phyloP scores from a whole-genome alignment of 345 rosid species.

The Anastatica hierochuntica region DNA sequence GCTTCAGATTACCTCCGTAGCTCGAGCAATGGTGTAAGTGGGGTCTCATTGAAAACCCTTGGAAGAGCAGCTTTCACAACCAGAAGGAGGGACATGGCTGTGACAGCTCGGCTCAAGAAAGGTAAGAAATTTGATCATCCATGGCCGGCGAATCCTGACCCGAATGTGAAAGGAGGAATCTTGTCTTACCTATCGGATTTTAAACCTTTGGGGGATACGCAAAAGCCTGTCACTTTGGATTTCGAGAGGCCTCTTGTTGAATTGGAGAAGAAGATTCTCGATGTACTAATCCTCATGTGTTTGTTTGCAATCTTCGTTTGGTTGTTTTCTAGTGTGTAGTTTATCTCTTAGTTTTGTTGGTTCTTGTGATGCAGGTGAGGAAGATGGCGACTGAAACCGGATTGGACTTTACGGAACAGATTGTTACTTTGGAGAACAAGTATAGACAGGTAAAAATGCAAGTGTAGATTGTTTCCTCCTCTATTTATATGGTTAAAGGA shows the following conservation, averaged over 20 bases:
- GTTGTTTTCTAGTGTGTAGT: no score
- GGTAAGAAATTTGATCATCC: slow-evolving; percentile 86
- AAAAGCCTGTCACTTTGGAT: slow-evolving; percentile 70
- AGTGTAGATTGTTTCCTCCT: neutral
- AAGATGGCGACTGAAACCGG: slow-evolving; percentile 91
- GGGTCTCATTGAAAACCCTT: slow-evolving; percentile 46
- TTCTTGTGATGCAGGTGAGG: slow-evolving; percentile 56
- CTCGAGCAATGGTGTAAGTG: slow-evolving; percentile 42
- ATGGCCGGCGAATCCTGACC: slow-evolving; percentile 91
- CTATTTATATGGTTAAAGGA: no score
- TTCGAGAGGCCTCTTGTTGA: slow-evolving; percentile 85
- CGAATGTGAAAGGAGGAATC: slow-evolving; percentile 81
- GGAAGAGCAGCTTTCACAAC: slow-evolving; percentile 37
- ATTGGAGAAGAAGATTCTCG: slow-evolving; percentile 75
- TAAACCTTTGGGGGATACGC: slow-evolving; percentile 65
- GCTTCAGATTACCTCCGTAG: slow-evolving; percentile 80
- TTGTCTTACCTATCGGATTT: slow-evolving; percentile 68
- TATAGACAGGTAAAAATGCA: slow-evolving; percentile 55
- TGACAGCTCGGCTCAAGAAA: slow-evolving; percentile 58
- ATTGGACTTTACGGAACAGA: slow-evolving; percentile 88
- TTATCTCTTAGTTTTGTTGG: slow-evolving; percentile 11
- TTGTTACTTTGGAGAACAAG: slow-evolving; percentile 60
- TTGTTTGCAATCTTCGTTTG: no score
- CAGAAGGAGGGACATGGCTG: slow-evolving; percentile 24
- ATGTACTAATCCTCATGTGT: slow-evolving; percentile 34